Base-by-base conservation (phyloP, 177 flowering plant genomes). In the Vitis hybrid region DNA sequence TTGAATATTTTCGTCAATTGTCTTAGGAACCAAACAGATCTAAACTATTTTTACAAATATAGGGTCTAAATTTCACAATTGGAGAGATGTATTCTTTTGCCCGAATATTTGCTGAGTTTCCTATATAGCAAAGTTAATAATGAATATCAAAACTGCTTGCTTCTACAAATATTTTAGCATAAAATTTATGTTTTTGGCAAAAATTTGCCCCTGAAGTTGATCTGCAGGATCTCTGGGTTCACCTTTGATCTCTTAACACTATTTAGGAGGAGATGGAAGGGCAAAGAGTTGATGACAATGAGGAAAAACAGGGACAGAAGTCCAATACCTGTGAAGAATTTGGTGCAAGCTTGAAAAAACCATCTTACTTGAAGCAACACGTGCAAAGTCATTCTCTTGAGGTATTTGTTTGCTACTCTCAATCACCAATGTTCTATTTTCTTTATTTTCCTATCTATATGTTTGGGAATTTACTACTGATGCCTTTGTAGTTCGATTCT, bases 361-460 rank as follows among this genome's bases (percentile, higher is more conserved):
- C 92, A 9, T 94, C 98, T 39, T 76, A 94, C 73, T 77, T 94
- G 77, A 87, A 79, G 74, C 95, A 94, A 70, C 98, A 94, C 69
- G 86, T 90, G 90, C 89, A 77, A 72, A 77, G 90, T 68, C 98
- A 93, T 83, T 93, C 92, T 0, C 75, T 80, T 14, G 98, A 93
- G 97, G 98, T 94, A 70, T 55, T 22, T 51, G 10, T 33, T 31
- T 5, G 5, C 39, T 5, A 31, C 5, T n/a, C 11, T 2, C 13
- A 19, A 19, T 19, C 20, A 19, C 48, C 10, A 6, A 2, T 55
- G 1, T 11, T 19, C 22, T 31, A 14, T 18, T 26, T 16, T 65
- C 52, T 66, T 58, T 48, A 10, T 14, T 51, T 48, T 33, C 29
- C 14, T 39, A 9, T 5, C 1, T 62, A n/a, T 52, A 52, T 52